Base-by-base conservation (phyloP, 129 eudicot genomes). In the Chrysanthemum makinoi region DNA sequence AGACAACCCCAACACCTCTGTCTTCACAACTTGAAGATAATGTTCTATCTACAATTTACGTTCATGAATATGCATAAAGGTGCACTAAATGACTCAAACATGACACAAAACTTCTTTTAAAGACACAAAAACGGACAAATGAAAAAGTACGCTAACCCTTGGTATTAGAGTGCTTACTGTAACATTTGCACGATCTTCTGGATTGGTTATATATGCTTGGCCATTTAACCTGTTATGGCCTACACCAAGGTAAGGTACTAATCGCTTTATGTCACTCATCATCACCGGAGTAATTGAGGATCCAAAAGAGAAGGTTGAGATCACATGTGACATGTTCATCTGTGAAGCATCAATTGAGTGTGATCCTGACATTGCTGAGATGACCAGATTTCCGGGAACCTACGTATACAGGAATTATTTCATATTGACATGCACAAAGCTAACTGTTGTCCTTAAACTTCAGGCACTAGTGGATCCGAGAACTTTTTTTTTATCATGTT, bases 341-440 rank as follows among this genome's bases (percentile, higher is more conserved):
- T 75, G 83, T 35, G 91, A 84, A 63, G 89, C 96, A 78, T 92
- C 96, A 80, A 92, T 89, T 2, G 98, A 92, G 78, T 92, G 98
- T 69, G 89, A 70, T 65, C 79, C 88, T 54, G 96, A 92, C 66
- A 63, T 77, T 77, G 98, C 98, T 54, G 96, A 80, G 63, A 92
- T 74, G 43, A 92, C 56, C 73, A 92, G 89, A 80, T 87, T 86
- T 49, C 98, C 98, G 5, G 98, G 98, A 68, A 92, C 96, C 98
- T 92, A 85, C 66, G 55, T 51, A 70, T 47, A 78, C 15, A 44
- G 60, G 57, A 39, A 4, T 74, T 54, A 77, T 26, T 73, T 57
- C 61, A 43, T 30, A 30, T 30, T 24, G 61, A 33, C 17, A 43
- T 11, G 30, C 43, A 72, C 10, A 10, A 72, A 60, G 39, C 30